Evolutionary conservation across 2,329 filamentous ascomycete genomes (phyloP).

Genomic region (Alternaria viburni): DNA sequence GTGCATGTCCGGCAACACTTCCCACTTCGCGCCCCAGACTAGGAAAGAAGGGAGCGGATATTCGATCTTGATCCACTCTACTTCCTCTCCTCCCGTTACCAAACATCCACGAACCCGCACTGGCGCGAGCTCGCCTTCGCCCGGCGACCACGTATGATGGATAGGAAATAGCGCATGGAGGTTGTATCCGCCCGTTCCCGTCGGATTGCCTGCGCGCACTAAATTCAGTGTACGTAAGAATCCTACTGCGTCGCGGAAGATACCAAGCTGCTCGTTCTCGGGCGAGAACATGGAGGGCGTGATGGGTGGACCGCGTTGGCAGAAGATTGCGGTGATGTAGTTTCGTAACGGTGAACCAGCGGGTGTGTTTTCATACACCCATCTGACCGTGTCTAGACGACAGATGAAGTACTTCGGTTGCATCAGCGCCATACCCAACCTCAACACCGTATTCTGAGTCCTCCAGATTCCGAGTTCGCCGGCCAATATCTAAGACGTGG

Average conservation of each 20-base stretch:
- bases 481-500: not conserved
- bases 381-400: not conserved
- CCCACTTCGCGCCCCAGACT: slow-evolving; percentile 4
- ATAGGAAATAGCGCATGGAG: not conserved
- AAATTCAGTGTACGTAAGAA: not conserved
- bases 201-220: not conserved
- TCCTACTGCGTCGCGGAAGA: not conserved
- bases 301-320: not conserved
- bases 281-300: not conserved
- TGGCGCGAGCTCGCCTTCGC: not conserved
- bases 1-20: slow-evolving; percentile 7
- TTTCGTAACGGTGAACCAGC: not conserved
- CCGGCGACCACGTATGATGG: not conserved
- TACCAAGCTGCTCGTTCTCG: not conserved
- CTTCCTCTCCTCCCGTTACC: not conserved
- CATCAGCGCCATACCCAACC: slow-evolving; percentile 17
- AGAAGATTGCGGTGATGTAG: not conserved
- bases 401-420: not conserved
- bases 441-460: slow-evolving; percentile 8
- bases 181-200: not conserved
- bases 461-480: slow-evolving; percentile 7
- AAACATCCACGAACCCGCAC: not conserved
- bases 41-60: slow-evolving; percentile 6
- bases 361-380: slow-evolving; percentile 8
- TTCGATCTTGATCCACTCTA: not conserved